Conservation (phyloP, 2,329 filamentous ascomycete genomes). For the Dactylonectria macrodidyma region DNA sequence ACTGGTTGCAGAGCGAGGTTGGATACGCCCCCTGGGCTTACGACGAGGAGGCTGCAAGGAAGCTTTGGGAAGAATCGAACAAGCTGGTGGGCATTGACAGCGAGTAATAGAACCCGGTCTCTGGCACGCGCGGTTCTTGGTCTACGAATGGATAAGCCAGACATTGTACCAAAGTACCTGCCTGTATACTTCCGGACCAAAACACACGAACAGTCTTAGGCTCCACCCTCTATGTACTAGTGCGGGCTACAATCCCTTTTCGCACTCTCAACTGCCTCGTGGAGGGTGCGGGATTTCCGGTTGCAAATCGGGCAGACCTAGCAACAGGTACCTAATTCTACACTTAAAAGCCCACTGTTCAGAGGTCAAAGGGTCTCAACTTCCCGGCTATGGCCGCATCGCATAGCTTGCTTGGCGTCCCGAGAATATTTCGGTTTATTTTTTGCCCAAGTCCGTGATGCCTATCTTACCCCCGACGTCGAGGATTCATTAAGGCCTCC, state of each 20-base stretch:
- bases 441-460: neutral
- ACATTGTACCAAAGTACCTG: too few relatives aligned
- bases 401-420: neutral
- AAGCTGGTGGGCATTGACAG: neutral
- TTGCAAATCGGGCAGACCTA: too few relatives aligned
- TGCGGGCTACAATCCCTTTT: too few relatives aligned
- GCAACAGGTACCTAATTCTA: too few relatives aligned
- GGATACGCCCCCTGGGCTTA: constrained; percentile 10
- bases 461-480: neutral
- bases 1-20: neutral
- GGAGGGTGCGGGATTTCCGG: too few relatives aligned
- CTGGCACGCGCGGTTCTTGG: neutral
- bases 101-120: neutral
- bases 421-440: neutral
- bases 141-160: too few relatives aligned
- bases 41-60: neutral
- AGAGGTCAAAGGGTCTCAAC: neutral
- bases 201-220: too few relatives aligned
- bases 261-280: too few relatives aligned
- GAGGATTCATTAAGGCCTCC: neutral
- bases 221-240: too few relatives aligned
- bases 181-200: too few relatives aligned
- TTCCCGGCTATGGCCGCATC: neutral
- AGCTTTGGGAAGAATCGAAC: constrained; percentile 1
- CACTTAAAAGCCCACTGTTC: neutral